phyloP scores from a whole-genome alignment of 2,329 filamentous ascomycete species.

The Botrytis medusae region DNA sequence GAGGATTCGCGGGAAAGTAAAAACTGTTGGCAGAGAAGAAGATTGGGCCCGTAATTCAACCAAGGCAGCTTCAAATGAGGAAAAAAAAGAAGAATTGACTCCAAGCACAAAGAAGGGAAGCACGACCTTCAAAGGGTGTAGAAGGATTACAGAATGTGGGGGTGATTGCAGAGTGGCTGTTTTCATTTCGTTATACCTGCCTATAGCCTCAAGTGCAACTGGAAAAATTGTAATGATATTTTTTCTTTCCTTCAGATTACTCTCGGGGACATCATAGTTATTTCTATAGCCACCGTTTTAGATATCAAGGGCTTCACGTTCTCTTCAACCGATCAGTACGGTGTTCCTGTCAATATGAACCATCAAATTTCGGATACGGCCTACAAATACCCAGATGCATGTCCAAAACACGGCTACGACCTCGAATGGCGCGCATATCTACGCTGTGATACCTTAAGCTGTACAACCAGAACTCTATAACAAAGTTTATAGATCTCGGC shows the following conservation, averaged over 20 bases:
- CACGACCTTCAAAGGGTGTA: background rate
- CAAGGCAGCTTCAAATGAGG: background rate
- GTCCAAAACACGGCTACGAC: background rate
- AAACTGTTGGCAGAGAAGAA: background rate
- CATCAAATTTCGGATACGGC: background rate
- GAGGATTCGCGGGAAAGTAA: no score
- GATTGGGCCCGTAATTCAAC: background rate
- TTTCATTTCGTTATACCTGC: background rate
- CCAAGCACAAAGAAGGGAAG: slow-evolving; percentile 3
- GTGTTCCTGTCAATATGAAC: background rate
- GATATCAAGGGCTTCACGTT: background rate
- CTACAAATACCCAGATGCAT: background rate
- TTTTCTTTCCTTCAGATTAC: background rate
- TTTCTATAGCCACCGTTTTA: background rate
- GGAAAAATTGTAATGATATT: background rate
- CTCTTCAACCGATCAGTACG: background rate
- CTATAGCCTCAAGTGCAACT: background rate
- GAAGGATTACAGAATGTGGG: background rate
- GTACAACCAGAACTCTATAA: background rate
- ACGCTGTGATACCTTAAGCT: slow-evolving; percentile 3
- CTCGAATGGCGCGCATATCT: slow-evolving; percentile 14
- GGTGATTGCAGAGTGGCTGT: background rate
- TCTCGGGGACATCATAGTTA: background rate
- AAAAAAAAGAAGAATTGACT: background rate
- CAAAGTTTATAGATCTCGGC: background rate